phyloP scores from a whole-genome alignment of 305 asterid species.

The Plantago lanceolata region DNA sequence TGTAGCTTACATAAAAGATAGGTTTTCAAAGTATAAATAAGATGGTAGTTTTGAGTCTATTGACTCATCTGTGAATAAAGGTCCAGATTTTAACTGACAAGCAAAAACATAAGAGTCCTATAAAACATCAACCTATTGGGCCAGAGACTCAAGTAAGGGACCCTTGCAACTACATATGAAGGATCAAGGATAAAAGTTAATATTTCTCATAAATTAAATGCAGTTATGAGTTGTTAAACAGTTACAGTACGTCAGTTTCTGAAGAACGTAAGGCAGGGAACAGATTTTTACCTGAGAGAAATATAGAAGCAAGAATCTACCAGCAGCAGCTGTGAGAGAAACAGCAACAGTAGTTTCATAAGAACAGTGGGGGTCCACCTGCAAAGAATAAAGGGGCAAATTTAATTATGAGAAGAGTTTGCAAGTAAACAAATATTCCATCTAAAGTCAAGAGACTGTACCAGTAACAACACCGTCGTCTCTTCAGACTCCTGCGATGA shows the following conservation, averaged over 20 bases:
- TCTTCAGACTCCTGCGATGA: conserved; percentile 66
- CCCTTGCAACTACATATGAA: neutral
- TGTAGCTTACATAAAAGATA: neutral
- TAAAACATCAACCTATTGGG: conserved; percentile 3
- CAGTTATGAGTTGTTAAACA: conserved; percentile 2
- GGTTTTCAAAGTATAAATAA: conserved; percentile 3
- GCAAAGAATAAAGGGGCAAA: conserved; percentile 32
- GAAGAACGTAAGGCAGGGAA: conserved; percentile 18
- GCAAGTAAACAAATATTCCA: conserved; percentile 8
- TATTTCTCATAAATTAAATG: conserved; percentile 13
- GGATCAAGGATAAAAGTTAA: conserved; percentile 6
- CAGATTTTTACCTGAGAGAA: conserved; percentile 61
- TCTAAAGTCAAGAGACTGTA: conserved; percentile 30
- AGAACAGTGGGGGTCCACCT: conserved; percentile 99
- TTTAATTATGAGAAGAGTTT: conserved; percentile 17
- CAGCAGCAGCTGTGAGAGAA: conserved; percentile 62
- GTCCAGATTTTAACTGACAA: neutral
- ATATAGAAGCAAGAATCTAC: conserved; percentile 86
- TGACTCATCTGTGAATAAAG: neutral
- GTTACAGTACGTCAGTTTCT: conserved; percentile 13
- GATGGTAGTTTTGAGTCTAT: neutral
- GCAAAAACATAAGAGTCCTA: neutral
- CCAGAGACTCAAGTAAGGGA: conserved; percentile 9
- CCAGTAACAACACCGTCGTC: conserved; percentile 75
- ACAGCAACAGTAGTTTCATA: conserved; percentile 63